phyloP scores from a whole-genome alignment of 768 basidiomycete species.

The Gelatoporia subvermispora region DNA sequence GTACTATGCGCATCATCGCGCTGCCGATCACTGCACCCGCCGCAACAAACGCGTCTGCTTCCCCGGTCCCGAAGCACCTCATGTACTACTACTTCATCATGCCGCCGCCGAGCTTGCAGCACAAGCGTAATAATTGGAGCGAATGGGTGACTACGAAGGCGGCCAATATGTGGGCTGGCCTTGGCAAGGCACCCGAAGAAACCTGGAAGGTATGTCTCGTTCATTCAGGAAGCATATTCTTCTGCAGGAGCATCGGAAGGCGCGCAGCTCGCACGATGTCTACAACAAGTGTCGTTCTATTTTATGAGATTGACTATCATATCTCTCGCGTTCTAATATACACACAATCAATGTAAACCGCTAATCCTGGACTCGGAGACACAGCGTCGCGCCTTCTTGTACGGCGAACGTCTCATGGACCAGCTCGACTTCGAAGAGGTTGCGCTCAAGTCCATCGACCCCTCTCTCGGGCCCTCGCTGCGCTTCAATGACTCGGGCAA shows the following conservation, averaged over 20 bases:
- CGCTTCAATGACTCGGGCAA: slow-evolving; percentile 9
- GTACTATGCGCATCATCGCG: slow-evolving; percentile 41
- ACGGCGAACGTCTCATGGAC: slow-evolving; percentile 67
- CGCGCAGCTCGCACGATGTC: no score
- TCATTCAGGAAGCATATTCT: no score
- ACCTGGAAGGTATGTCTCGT: slow-evolving; percentile 63
- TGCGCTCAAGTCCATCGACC: slow-evolving; percentile 67
- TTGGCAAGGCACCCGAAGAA: slow-evolving; percentile 59
- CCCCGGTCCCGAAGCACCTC: slow-evolving; percentile 17
- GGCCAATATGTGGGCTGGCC: slow-evolving; percentile 53
- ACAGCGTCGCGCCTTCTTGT: slow-evolving; percentile 55
- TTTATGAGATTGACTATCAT: not conserved
- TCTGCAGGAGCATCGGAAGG: no score
- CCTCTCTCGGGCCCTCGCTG: slow-evolving; percentile 52
- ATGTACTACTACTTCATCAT: slow-evolving; percentile 40
- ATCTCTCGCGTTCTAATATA: not conserved
- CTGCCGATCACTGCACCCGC: slow-evolving; percentile 35
- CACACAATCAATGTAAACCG: not conserved
- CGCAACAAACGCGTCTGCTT: slow-evolving; percentile 6
- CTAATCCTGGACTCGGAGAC: not conserved
- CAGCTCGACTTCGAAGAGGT: slow-evolving; percentile 78
- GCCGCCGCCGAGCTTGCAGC: slow-evolving; percentile 16
- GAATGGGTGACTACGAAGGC: slow-evolving; percentile 51
- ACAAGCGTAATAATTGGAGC: slow-evolving; percentile 34
- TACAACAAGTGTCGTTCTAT: not conserved